Evolutionary conservation across 2,329 filamentous ascomycete genomes (phyloP).

Genomic region (Chaetomium strumarium): DNA sequence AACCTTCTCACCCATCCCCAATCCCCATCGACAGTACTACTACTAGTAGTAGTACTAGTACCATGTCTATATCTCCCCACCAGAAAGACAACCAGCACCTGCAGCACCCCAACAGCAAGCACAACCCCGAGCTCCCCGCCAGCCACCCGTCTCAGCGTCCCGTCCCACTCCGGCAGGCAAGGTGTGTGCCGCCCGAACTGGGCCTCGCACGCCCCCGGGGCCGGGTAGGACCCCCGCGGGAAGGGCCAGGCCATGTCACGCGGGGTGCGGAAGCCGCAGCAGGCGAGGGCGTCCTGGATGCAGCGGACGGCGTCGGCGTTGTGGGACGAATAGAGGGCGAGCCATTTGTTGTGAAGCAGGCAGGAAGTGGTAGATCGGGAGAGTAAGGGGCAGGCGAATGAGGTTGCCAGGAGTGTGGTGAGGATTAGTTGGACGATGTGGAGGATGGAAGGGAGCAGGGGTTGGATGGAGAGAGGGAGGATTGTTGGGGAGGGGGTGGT

Average conservation of each 20-base stretch:
- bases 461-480: slow-evolving; percentile 30
- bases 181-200: slow-evolving; percentile 8
- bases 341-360: slow-evolving; percentile 52
- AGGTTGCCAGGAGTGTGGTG: slow-evolving; percentile 33
- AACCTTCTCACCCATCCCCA: background rate
- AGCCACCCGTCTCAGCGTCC: background rate
- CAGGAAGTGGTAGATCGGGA: slow-evolving; percentile 41
- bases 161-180: slow-evolving; percentile 12
- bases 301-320: slow-evolving; percentile 44
- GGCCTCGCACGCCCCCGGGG: background rate
- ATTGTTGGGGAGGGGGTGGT: slow-evolving; percentile 29
- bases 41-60: no score
- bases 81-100: slow-evolving; percentile 9
- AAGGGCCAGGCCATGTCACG: slow-evolving; percentile 61
- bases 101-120: slow-evolving; percentile 10
- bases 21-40: background rate
- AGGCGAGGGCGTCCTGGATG: slow-evolving; percentile 61
- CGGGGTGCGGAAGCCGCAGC: slow-evolving; percentile 57
- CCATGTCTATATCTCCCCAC: background rate
- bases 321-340: slow-evolving; percentile 44
- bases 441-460: background rate
- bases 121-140: slow-evolving; percentile 15
- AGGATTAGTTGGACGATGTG: slow-evolving; percentile 34
- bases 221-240: slow-evolving; percentile 23
- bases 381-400: slow-evolving; percentile 38